These are phyloP conservation scores for Clavispora fructus DNA, from an alignment of 805 yeast species.

Conservation along the genomic window DNA sequence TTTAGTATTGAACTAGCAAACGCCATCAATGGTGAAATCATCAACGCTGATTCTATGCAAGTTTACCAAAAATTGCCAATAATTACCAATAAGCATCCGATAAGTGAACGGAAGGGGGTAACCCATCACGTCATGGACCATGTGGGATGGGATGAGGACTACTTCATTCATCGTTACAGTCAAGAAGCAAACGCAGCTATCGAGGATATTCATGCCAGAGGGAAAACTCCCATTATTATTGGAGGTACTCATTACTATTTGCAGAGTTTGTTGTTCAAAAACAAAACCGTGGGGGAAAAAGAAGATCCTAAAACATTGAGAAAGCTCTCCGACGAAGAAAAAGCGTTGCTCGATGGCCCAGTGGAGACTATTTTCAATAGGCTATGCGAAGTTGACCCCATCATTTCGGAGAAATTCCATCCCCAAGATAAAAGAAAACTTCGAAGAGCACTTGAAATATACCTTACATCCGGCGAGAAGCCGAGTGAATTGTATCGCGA, in stretches of 20 bases:
- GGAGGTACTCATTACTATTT: constrained; percentile 97
- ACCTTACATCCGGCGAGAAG: constrained; percentile 54
- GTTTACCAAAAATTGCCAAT: constrained; percentile 69
- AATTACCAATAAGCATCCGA: constrained; percentile 90
- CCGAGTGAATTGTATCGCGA: constrained; percentile 67
- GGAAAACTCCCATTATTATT: constrained; percentile 79
- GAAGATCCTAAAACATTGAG: constrained; percentile 17
- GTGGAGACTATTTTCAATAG: constrained; percentile 44
- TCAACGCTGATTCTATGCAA: constrained; percentile 97
- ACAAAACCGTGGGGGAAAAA: constrained; percentile 50
- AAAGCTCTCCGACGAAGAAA: constrained; percentile 30
- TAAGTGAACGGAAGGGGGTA: constrained; percentile 65
- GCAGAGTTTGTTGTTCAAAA: constrained; percentile 68
- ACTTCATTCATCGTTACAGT: constrained; percentile 73
- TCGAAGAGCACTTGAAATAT: constrained; percentile 76
- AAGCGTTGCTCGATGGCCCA: constrained; percentile 49
- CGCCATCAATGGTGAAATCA: constrained; percentile 76
- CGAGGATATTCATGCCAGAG: constrained; percentile 56
- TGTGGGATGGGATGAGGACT: constrained; percentile 73
- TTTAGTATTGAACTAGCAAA: constrained; percentile 75
- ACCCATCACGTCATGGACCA: constrained; percentile 88
- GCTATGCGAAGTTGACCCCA: constrained; percentile 58
- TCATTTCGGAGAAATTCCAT: constrained; percentile 75
- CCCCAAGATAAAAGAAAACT: constrained; percentile 84
- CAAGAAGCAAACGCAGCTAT: constrained; percentile 63